A percentile compares a stretch with the other conserved stretches of the same genome.
Evolutionary conservation across 2,329 filamentous ascomycete species (phyloP).

Genomic region (Trichocomaceae sp.): DNA sequence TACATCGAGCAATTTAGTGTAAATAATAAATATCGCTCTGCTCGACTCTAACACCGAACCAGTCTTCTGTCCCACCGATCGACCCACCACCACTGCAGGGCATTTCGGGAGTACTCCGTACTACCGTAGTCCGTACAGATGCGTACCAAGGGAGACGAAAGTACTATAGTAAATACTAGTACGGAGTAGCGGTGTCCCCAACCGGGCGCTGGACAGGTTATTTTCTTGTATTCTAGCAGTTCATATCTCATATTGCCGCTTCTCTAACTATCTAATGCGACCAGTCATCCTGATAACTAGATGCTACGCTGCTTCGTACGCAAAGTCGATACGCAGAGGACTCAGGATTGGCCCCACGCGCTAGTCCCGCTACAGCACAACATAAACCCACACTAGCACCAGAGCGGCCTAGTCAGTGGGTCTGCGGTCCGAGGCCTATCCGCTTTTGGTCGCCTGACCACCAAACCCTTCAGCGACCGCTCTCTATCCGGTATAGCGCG

Average conservation of each 20-base stretch:
- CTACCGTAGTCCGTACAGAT: not conserved
- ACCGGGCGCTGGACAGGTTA: too few relatives aligned
- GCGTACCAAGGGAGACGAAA: too few relatives aligned
- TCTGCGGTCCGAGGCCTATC: not conserved
- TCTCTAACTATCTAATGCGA: too few relatives aligned
- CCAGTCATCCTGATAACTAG: too few relatives aligned
- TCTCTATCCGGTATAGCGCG: not conserved
- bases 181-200: not conserved
- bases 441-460: not conserved
- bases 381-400: not conserved
- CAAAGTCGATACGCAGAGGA: too few relatives aligned
- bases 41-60: not conserved
- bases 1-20: too few relatives aligned
- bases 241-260: too few relatives aligned
- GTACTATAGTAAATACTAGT: too few relatives aligned
- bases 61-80: conserved; percentile 1
- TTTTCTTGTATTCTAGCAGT: too few relatives aligned
- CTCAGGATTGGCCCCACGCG: conserved; percentile 6
- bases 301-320: too few relatives aligned
- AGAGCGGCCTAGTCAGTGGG: not conserved
- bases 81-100: not conserved
- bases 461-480: not conserved
- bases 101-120: not conserved
- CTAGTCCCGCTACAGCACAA: not conserved
- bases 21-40: not conserved